Conservation (phyloP, 2,329 filamentous ascomycete species). For the Fusarium nelsonii region DNA sequence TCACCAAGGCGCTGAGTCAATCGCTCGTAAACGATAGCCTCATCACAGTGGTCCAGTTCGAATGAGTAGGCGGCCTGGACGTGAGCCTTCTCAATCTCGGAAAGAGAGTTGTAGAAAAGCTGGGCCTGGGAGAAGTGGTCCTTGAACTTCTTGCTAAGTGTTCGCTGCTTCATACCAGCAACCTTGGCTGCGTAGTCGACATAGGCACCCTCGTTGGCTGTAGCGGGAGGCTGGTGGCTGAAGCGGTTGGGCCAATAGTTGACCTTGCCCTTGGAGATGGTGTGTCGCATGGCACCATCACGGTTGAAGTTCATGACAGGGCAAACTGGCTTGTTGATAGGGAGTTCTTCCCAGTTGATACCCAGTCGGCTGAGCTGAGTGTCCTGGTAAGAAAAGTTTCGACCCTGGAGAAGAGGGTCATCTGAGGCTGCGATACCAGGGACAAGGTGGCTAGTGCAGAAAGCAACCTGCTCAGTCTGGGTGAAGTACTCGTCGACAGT, state of each 20-base stretch:
- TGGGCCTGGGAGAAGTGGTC: slow-evolving; percentile 84
- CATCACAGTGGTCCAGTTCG: slow-evolving; percentile 85
- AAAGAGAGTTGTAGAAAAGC: slow-evolving; percentile 84
- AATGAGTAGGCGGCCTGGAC: slow-evolving; percentile 79
- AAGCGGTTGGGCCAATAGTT: slow-evolving; percentile 74
- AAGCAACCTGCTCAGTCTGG: slow-evolving; percentile 85
- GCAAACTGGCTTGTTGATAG: slow-evolving; percentile 80
- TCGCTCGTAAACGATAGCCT: slow-evolving; percentile 79
- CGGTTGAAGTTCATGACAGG: slow-evolving; percentile 82
- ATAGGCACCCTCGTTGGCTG: slow-evolving; percentile 73
- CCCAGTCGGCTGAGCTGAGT: slow-evolving; percentile 79
- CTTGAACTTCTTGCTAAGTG: slow-evolving; percentile 78
- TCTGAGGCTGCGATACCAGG: slow-evolving; percentile 83
- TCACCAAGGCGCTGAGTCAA: slow-evolving; percentile 76
- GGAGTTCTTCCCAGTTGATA: slow-evolving; percentile 80
- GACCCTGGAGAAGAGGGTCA: slow-evolving; percentile 79
- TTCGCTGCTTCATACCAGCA: slow-evolving; percentile 76
- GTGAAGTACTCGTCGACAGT: slow-evolving; percentile 87
- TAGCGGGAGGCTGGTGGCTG: slow-evolving; percentile 75
- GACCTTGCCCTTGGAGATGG: slow-evolving; percentile 74
- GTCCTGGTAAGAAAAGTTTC: slow-evolving; percentile 76
- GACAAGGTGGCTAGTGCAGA: slow-evolving; percentile 83
- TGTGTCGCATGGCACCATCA: slow-evolving; percentile 79
- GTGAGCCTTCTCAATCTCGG: slow-evolving; percentile 76
- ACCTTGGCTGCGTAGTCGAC: slow-evolving; percentile 73